Base-by-base conservation (phyloP, 2,329 filamentous ascomycete genomes). In the Tricladium varicosporioides region DNA sequence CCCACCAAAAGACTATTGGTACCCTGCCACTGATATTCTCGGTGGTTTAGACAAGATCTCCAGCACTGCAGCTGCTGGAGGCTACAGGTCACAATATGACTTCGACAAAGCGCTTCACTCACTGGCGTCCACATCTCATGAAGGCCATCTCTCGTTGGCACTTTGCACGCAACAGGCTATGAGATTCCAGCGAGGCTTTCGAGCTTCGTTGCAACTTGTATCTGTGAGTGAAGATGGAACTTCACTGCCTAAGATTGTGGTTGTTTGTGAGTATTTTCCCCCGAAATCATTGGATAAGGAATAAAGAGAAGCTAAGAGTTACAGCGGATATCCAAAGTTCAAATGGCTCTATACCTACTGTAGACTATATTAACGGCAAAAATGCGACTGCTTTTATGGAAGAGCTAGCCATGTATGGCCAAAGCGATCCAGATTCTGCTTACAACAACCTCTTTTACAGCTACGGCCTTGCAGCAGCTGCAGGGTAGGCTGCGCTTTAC, bases 11-110 rank as follows among this genome's bases (percentile, higher is more conserved):
- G 52, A 51, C 13, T 60, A 58, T 14, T 19, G 18, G 11, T 58
- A 55, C 44, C 45, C 58, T 8, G 16, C 54, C 2, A 49, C 53
- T n/a, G 58, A 60, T 40, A 42, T 60, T 11, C 54, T 60, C 9
- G 58, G 55, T 4, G 58, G 52, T 1, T 42, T 60, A 5, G 51
- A 58, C 18, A 19, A 42, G 4, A 45, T 60, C 9, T 14, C 19
- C 2, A 44, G 16, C 2, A 56, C 54, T 16, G 32, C 33, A 5
- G 36, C 22, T 16, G 51, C 48, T 14, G 58, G 54, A 3, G 31
- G 10, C 0, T 50, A 15, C n/a, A 18, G 27, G 5, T 55, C 48
- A 22, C 58, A 60, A 51, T 60, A 50, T 33, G 27, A 18, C 13
- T 47, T 60, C 27, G 58, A 60, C 19, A 9, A 19, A 10, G 44